phyloP scores from a whole-genome alignment of 257 asterid species.

The Solanum gandarillasii region DNA sequence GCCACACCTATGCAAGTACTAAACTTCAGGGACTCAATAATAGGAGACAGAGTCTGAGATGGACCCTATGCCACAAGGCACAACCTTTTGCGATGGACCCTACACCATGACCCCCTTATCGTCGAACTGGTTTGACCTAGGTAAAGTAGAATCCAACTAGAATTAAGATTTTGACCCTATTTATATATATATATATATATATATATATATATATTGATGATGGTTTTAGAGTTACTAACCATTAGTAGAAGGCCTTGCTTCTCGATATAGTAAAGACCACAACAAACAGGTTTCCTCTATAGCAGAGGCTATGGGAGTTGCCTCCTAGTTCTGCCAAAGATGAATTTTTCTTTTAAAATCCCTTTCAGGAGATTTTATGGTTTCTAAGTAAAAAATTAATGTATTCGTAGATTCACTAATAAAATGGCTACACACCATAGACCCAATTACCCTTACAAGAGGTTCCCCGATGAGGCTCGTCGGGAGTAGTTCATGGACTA shows the following conservation, averaged over 20 bases:
- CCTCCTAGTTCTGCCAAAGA: background rate
- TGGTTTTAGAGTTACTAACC: no score
- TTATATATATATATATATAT: no score
- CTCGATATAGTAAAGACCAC: background rate
- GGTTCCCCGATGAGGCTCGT: background rate
- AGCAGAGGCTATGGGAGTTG: background rate
- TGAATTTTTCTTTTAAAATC: no score
- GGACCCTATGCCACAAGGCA: background rate
- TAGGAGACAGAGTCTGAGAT: background rate
- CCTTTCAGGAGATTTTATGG: background rate
- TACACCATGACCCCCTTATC: background rate
- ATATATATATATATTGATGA: no score
- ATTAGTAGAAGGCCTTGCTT: background rate
- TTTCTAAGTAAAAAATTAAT: background rate
- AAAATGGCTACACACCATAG: background rate
- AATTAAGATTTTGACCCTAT: no score
- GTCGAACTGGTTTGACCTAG: background rate
- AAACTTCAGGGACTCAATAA: background rate
- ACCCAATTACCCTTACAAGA: background rate
- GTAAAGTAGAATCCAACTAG: background rate
- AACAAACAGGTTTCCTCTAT: background rate
- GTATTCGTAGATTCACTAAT: background rate
- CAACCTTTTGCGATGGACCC: background rate
- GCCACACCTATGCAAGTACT: background rate
- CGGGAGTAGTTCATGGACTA: background rate